Evolutionary conservation across 305 asterid species (phyloP), one percentile per base, ranked within the genome.

Genomic region (Striga hermonthica): DNA sequence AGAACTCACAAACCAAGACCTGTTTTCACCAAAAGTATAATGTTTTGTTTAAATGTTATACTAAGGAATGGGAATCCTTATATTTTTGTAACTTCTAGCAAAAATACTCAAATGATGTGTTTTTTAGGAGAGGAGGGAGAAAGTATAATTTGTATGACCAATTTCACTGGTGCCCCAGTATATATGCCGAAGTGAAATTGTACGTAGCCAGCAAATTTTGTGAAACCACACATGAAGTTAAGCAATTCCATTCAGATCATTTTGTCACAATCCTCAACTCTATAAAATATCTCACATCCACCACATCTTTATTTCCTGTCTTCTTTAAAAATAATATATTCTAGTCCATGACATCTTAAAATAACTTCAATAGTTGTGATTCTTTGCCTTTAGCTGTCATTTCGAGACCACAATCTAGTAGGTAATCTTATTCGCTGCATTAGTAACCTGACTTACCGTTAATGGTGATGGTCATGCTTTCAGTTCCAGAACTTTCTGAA

Each of bases 401-500:
- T 76, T 68, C 66, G 52, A 65, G 55, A 52, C 52, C 22, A 10
- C 45, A 34, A 43, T 47, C 43, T 68, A 37, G 57, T 50, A 53
- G 37, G 14, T 57, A 62, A 37, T 57, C 35, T 28, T 62, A 2
- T 57, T 43, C 43, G 39, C 57, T 68, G 60, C 50, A 60, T 43
- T 13, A 50, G 10, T 67, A 40, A 39, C 62, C 72, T 65, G 57
- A 70, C 75, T 64, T 60, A n/a, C 22, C 72, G 53, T 35, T 15
- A 43, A 72, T 73, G 68, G 49, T 74, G 69, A 44, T 74, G 57
- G 48, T 62, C 64, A 49, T 80, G 63, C 60, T 74, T 74, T 75
- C 88, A 90, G 97, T 77, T 86, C 71, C 88, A 74, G 78, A 73
- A 78, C 45, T 86, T 81, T 75, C 78, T 83, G 67, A 82, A 74